Base-by-base conservation (phyloP, 768 basidiomycete genomes). In the Lactifluus pinguis region DNA sequence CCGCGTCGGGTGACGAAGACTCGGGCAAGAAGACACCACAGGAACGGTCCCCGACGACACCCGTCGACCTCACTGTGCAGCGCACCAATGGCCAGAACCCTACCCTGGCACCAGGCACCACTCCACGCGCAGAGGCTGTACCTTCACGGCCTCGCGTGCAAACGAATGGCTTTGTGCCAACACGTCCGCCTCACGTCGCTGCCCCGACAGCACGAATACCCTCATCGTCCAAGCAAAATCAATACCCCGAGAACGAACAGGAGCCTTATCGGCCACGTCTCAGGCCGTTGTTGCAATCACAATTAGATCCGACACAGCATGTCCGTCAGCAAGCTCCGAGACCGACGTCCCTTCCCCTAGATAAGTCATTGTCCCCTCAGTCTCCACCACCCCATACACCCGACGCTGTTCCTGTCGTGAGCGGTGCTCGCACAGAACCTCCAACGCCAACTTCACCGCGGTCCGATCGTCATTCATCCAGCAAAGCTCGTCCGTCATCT, bases 401-500 rank as follows among this genome's bases (percentile, higher is more conserved):
- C 0, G 63, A 63, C 14, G n/a, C 30, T 10, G 14, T 19, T 10
- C 55, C 48, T 2, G 54, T 60, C 10, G 49, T 47, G 29, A 44
- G 45, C 29, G 48, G 61, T 17, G 59, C 53, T 6, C 70, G 67
- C 53, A 65, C 67, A 29, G 42, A 67, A 53, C 65, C 69, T 13
- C 58, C 68, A 41, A 68, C 68, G 47, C 67, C 70, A 52, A 74
- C 76, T 2, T 75, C 78, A 0, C 76, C 78, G 7, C 71, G 74
- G 68, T 73, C 70, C 64, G 72, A 72, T 1, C 44, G 70, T 72
- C 58, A 77, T 71, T 50, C 62, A 69, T 36, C 47, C 25, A 62
- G 71, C 19, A 59, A 70, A 62, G 79, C 83, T 6, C 81, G 87
- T 17, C 84, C 86, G 8, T 77, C 84, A 10, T 88, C 87, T 5